Evolutionary conservation across 257 asterid species (phyloP).

Genomic region (Prunella vulgaris): DNA sequence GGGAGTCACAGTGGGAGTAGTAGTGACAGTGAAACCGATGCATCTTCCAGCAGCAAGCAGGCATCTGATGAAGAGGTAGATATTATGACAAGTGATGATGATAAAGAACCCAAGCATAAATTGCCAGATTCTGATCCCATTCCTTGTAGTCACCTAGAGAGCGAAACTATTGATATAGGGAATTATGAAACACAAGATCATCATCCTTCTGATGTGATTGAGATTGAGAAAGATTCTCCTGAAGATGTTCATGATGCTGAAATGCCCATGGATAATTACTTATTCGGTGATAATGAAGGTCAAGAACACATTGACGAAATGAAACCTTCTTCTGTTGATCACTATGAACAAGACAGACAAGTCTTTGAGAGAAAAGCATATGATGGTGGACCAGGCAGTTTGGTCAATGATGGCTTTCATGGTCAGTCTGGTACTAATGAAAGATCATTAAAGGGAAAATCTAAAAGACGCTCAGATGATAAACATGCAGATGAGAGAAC

Average conservation of each 20-base stretch:
- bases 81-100: slow-evolving; percentile 73
- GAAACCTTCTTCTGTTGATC: slow-evolving; percentile 32
- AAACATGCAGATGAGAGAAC: slow-evolving; percentile 41
- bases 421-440: slow-evolving; percentile 39
- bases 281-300: slow-evolving; percentile 43
- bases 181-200: slow-evolving; percentile 46
- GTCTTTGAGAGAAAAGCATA: slow-evolving; percentile 22
- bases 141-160: slow-evolving; percentile 41
- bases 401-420: slow-evolving; percentile 34
- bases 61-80: slow-evolving; percentile 92
- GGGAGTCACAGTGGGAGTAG: slow-evolving; percentile 70
- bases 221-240: slow-evolving; percentile 61
- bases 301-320: slow-evolving; percentile 41
- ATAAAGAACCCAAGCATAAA: slow-evolving; percentile 47
- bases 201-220: slow-evolving; percentile 45
- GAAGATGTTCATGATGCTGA: slow-evolving; percentile 37
- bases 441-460: slow-evolving; percentile 39
- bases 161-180: slow-evolving; percentile 45
- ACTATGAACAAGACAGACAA: slow-evolving; percentile 32
- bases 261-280: slow-evolving; percentile 31
- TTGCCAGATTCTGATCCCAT: slow-evolving; percentile 41
- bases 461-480: slow-evolving; percentile 54
- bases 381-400: slow-evolving; percentile 34
- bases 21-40: slow-evolving; percentile 85
- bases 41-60: slow-evolving; percentile 82